Percentiles rank a stretch among this genome's conserved stretches.
Evolutionary conservation across 2,329 filamentous ascomycete genomes (phyloP).

Genomic region (Beauveria medogensis): DNA sequence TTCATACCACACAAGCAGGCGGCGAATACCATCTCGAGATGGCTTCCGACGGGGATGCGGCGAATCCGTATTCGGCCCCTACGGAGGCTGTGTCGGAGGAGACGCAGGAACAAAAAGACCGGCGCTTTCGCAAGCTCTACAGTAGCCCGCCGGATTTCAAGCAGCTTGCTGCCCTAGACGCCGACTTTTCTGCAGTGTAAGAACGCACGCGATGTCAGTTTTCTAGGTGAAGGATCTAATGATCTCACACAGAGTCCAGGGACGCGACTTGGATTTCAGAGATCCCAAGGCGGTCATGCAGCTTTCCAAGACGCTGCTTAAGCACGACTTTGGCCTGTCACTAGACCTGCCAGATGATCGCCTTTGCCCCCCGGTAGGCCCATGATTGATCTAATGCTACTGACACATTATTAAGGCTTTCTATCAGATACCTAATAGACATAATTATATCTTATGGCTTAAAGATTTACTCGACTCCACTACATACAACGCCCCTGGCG

Average conservation of each 20-base stretch:
- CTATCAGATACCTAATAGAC: conserved; percentile 50
- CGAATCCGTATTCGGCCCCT: not conserved
- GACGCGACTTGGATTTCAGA: conserved; percentile 65
- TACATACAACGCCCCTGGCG: conserved; percentile 37
- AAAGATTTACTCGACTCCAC: conserved; percentile 72
- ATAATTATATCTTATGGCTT: conserved; percentile 89
- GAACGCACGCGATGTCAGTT: not conserved
- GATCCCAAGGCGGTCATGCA: conserved; percentile 70
- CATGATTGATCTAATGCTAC: not conserved
- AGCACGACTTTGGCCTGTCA: conserved; percentile 62
- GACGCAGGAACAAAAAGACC: not conserved
- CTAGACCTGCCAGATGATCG: conserved; percentile 68
- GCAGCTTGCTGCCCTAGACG: conserved; percentile 32
- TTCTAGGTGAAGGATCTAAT: not conserved
- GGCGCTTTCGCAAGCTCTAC: conserved; percentile 8
- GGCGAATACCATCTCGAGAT: not conserved
- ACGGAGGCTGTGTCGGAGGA: not conserved
- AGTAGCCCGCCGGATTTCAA: conserved; percentile 24
- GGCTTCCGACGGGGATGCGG: not conserved
- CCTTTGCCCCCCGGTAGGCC: conserved; percentile 72
- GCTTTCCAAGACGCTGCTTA: conserved; percentile 66
- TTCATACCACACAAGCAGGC: not conserved
- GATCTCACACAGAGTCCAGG: conserved; percentile 24
- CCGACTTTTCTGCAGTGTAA: conserved; percentile 35
- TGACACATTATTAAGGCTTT: no score